A percentile compares a stretch with the other conserved stretches of the same genome.
Evolutionary conservation across 2,329 filamentous ascomycete species (phyloP).

Genomic region (Colletotrichum gigasporum): DNA sequence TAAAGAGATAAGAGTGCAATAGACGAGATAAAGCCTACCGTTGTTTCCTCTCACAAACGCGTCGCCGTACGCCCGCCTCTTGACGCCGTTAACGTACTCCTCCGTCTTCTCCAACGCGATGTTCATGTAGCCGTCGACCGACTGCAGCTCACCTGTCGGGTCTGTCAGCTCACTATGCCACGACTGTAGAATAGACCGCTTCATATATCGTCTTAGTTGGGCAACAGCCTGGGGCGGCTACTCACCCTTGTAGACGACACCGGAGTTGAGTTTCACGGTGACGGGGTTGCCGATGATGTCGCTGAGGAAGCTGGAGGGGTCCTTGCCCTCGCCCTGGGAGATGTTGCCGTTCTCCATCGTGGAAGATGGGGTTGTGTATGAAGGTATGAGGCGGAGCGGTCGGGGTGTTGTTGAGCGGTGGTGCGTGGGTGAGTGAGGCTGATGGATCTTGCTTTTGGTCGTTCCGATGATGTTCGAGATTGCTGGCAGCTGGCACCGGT

Average conservation of each 20-base stretch:
- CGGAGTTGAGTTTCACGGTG: constrained; percentile 98
- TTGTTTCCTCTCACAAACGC: constrained; percentile 97
- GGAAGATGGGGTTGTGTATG: not conserved
- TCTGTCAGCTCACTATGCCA: constrained; percentile 21
- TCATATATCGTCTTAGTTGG: not conserved
- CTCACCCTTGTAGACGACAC: constrained; percentile 94
- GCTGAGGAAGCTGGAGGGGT: constrained; percentile 91
- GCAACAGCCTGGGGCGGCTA: not conserved
- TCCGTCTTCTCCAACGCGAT: constrained; percentile 96
- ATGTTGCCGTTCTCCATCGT: constrained; percentile 80
- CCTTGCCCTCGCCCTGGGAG: constrained; percentile 78
- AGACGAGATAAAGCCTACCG: constrained; percentile 63
- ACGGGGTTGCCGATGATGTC: constrained; percentile 95
- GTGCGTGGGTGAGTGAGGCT: constrained; percentile 16
- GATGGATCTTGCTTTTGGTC: not conserved
- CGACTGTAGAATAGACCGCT: too few species aligned
- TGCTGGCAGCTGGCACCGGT: constrained; percentile 23
- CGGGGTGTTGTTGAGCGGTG: not conserved
- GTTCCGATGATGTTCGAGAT: constrained; percentile 23
- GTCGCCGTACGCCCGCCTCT: constrained; percentile 88
- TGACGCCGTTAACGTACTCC: constrained; percentile 87
- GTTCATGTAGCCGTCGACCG: constrained; percentile 99
- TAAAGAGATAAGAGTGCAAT: not conserved
- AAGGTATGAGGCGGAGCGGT: not conserved
- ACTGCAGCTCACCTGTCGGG: constrained; percentile 84